Conservation (phyloP, 2,329 filamentous ascomycete species). For the Chaetomiaceae sp. region DNA sequence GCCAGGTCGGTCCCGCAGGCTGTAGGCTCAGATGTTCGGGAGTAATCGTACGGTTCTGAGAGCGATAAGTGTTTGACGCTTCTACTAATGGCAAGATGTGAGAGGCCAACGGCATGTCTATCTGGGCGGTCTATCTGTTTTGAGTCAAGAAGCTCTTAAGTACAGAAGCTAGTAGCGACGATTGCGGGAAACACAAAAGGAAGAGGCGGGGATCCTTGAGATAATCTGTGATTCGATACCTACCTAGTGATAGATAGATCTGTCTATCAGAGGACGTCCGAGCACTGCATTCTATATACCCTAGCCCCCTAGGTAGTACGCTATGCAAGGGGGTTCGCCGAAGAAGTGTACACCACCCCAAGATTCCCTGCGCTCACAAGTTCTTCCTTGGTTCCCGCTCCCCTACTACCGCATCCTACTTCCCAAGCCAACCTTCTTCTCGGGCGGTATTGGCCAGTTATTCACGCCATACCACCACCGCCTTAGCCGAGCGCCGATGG, state of each 20-base stretch:
- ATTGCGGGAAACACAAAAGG: too few species aligned
- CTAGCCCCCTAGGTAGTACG: neutral
- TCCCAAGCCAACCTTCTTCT: slow-evolving; percentile 16
- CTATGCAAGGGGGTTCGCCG: too few species aligned
- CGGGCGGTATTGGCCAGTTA: slow-evolving; percentile 68
- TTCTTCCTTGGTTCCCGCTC: neutral
- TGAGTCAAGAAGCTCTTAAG: neutral
- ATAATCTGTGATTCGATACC: too few species aligned
- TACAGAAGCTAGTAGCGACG: too few species aligned
- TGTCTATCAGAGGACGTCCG: too few species aligned
- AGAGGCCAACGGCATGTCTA: neutral
- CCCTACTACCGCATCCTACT: neutral
- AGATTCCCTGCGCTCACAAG: too few species aligned
- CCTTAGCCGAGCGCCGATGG: slow-evolving; percentile 68
- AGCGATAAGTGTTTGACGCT: too few species aligned
- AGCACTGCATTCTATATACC: neutral
- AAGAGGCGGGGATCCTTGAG: too few species aligned
- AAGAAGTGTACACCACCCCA: too few species aligned
- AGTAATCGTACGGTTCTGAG: slow-evolving; percentile 4
- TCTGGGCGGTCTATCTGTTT: neutral
- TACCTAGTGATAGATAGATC: slow-evolving; percentile 8
- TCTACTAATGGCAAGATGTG: slow-evolving; percentile 8
- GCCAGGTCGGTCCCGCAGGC: slow-evolving; percentile 31
- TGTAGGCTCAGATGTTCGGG: slow-evolving; percentile 26
- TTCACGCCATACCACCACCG: slow-evolving; percentile 96